A percentile compares a stretch with the other conserved stretches of the same genome.
Evolutionary conservation across 306 rosid genomes (phyloP).

Genomic region (Fragaria iinumae): DNA sequence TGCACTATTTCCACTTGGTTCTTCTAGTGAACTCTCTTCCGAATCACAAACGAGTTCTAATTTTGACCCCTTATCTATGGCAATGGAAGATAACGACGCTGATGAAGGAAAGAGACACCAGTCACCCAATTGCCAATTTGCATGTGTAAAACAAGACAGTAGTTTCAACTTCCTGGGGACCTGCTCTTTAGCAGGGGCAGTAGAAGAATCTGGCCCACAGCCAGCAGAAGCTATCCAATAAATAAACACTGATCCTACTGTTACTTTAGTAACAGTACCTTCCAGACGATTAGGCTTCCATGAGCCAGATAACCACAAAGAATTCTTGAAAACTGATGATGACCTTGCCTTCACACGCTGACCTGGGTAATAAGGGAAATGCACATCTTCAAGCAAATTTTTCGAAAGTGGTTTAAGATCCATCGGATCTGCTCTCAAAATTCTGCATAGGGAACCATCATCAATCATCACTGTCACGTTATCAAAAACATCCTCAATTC

Average conservation of each 20-base stretch:
- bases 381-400: constrained; percentile 84
- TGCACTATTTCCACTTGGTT: constrained; percentile 54
- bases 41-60: constrained; percentile 66
- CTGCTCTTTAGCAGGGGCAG: constrained; percentile 93
- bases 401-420: constrained; percentile 88
- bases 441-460: constrained; percentile 93
- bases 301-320: constrained; percentile 96
- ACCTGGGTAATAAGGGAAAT: constrained; percentile 96
- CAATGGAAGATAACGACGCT: constrained; percentile 36
- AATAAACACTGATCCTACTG: constrained; percentile 89
- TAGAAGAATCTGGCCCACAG: constrained; percentile 90
- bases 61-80: constrained; percentile 53
- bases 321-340: constrained; percentile 86
- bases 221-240: constrained; percentile 99
- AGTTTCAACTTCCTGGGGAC: constrained; percentile 80
- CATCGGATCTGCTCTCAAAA: constrained; percentile 81
- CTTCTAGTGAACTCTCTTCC: constrained; percentile 65
- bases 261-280: constrained; percentile 90
- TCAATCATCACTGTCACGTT: constrained; percentile 92
- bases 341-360: constrained; percentile 94
- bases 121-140: constrained; percentile 97
- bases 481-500: constrained; percentile 92
- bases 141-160: constrained; percentile 86
- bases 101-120: constrained; percentile 85
- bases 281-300: constrained; percentile 94